Evolutionary conservation across 306 rosid genomes (phyloP).

Genomic region (Begonia fuchsioides): DNA sequence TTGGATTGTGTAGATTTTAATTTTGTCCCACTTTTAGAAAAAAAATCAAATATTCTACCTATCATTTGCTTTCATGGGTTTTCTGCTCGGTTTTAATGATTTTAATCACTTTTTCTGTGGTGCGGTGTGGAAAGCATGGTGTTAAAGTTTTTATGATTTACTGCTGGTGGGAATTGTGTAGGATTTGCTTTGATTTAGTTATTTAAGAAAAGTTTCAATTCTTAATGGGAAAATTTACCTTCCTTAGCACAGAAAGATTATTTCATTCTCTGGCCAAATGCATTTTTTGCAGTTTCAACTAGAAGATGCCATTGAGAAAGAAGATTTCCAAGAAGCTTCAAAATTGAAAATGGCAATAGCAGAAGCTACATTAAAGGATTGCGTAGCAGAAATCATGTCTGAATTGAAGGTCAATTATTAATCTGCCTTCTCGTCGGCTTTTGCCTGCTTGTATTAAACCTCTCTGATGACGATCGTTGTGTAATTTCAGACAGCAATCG

Average conservation of each 20-base stretch:
- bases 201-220: too few species aligned
- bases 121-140: too few species aligned
- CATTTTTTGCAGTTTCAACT: conserved; percentile 61
- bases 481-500: conserved; percentile 57
- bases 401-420: conserved; percentile 51
- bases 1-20: too few species aligned
- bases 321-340: conserved; percentile 79
- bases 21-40: too few species aligned
- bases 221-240: background rate
- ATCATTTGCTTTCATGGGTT: too few species aligned
- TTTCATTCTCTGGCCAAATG: conserved; percentile 4
- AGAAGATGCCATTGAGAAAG: conserved; percentile 90
- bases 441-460: too few species aligned
- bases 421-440: background rate
- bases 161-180: background rate
- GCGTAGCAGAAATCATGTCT: conserved; percentile 69
- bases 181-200: background rate
- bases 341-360: conserved; percentile 55
- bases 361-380: conserved; percentile 77
- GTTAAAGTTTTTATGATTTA: too few species aligned
- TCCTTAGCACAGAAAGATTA: background rate
- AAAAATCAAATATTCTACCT: too few species aligned
- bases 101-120: too few species aligned
- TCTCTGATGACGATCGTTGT: background rate
- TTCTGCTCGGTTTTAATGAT: too few species aligned